A percentile compares a stretch with the other conserved stretches of the same genome.
Conservation (phyloP, 371 early-diverging fungal species). For the Mortierella polycephala region DNA sequence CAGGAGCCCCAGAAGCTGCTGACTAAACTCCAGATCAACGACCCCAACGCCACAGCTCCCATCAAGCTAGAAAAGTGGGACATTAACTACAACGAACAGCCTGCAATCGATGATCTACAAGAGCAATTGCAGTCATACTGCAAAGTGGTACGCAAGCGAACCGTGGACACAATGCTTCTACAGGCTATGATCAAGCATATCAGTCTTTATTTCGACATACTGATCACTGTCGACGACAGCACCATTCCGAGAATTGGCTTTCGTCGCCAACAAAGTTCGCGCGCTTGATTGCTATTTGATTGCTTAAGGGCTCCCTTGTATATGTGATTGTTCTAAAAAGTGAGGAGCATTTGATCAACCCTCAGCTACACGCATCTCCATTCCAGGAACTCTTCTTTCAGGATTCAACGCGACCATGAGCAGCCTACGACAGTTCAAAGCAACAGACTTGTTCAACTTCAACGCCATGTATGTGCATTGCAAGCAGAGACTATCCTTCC, state of each 20-base stretch:
- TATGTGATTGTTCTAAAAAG: background rate
- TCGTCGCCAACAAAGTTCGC: conserved; percentile 5
- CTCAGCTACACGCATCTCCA: too few relatives aligned
- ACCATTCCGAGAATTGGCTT: conserved; percentile 25
- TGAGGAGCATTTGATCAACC: too few relatives aligned
- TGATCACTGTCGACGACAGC: conserved; percentile 26
- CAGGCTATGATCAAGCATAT: conserved; percentile 38
- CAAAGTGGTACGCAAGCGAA: conserved; percentile 34
- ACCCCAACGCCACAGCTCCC: background rate
- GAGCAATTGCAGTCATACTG: conserved; percentile 31
- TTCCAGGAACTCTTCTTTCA: background rate
- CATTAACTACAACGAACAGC: conserved; percentile 23
- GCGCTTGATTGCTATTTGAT: background rate
- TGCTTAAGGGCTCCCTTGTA: too few relatives aligned
- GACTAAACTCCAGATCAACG: background rate
- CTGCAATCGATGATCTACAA: conserved; percentile 23
- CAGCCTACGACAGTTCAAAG: conserved; percentile 75
- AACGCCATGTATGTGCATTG: conserved; percentile 78
- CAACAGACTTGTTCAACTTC: conserved; percentile 90
- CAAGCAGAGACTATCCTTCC: background rate
- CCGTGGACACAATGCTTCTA: conserved; percentile 30
- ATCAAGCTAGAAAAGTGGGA: conserved; percentile 9
- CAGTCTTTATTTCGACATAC: conserved; percentile 26
- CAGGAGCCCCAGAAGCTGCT: background rate
- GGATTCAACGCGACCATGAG: conserved; percentile 63